These are phyloP conservation scores for Penicillium hesseltinei DNA, from an alignment of 2,329 filamentous ascomycete species.

Conservation along the genomic window DNA sequence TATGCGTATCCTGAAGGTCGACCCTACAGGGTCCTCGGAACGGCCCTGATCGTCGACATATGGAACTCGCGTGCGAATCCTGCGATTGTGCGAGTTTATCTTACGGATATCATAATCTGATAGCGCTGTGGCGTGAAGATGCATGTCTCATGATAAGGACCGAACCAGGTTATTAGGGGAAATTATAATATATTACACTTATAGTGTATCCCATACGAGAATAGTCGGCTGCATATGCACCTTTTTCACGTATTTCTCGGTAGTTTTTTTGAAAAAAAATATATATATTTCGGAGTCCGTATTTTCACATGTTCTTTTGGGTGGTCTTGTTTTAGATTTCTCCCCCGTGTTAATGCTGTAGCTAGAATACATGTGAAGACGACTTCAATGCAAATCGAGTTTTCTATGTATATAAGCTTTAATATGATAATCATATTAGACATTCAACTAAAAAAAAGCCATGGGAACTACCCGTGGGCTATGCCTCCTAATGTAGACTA, in stretches of 20 bases:
- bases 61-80: neutral
- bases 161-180: neutral
- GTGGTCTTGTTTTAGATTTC: neutral
- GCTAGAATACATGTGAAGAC: neutral
- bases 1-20: neutral
- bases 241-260: neutral
- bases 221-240: neutral
- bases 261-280: too few species aligned
- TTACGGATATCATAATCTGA: neutral
- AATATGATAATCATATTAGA: neutral
- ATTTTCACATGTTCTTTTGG: too few species aligned
- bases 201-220: neutral
- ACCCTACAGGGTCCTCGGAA: constrained; percentile 5
- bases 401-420: neutral
- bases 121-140: neutral
- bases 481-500: neutral
- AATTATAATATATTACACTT: neutral
- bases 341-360: neutral
- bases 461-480: neutral
- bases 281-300: too few species aligned
- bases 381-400: neutral
- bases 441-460: neutral
- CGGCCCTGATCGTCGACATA: constrained; percentile 1
- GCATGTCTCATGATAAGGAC: neutral
- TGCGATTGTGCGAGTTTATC: neutral